Conservation (phyloP, 2,329 filamentous ascomycete genomes). For the Fusarium globosum region DNA sequence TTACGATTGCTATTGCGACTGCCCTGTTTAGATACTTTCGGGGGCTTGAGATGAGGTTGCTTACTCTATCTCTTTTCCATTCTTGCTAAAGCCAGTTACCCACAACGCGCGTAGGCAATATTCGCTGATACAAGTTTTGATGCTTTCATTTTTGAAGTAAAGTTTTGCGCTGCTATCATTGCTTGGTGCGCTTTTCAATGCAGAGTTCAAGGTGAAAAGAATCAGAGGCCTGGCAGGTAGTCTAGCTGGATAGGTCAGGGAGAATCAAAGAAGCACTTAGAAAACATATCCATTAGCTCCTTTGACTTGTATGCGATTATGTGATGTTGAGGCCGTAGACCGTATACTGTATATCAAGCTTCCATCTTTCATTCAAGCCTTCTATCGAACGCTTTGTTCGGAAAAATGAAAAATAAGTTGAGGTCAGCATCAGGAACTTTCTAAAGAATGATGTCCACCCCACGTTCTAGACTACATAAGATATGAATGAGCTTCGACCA, state of each 20-base stretch:
- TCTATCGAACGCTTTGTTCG: background rate
- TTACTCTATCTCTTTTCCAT: rapidly evolving
- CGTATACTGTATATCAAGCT: background rate
- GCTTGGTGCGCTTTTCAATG: background rate
- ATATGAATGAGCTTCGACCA: background rate
- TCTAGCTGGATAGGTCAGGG: rapidly evolving
- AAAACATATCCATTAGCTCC: rapidly evolving
- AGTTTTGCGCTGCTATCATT: rapidly evolving
- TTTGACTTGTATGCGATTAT: rapidly evolving
- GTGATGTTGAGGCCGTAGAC: background rate
- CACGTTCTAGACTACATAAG: background rate
- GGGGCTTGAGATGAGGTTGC: background rate
- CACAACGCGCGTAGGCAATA: no score
- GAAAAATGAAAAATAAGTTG: no score
- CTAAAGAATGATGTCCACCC: rapidly evolving
- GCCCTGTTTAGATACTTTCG: background rate
- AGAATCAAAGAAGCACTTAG: background rate
- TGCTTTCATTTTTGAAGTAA: no score
- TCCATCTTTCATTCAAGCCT: background rate
- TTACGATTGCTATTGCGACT: slow-evolving; percentile 9
- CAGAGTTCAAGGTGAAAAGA: no score
- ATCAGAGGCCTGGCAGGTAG: background rate
- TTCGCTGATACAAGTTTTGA: background rate
- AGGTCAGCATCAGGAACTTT: background rate
- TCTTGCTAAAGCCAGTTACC: background rate